Evolutionary conservation across 352 stramenopile genomes (phyloP).

Genomic region (Phytophthora cactorum): DNA sequence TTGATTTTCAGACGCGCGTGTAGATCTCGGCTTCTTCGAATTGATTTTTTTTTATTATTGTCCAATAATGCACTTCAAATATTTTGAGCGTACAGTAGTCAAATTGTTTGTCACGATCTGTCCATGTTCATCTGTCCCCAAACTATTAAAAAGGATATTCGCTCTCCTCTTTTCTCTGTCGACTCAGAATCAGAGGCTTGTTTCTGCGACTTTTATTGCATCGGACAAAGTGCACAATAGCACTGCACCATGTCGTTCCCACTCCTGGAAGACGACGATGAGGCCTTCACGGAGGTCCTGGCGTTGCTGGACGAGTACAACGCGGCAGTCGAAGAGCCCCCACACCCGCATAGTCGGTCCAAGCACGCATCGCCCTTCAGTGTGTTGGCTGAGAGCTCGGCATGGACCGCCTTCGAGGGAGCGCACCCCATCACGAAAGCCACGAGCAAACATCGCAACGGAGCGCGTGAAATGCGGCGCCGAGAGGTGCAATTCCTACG

Average conservation of each 20-base stretch:
- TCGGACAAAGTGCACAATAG: background rate
- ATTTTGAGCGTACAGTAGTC: too few species aligned
- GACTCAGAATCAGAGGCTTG: constrained; percentile 8
- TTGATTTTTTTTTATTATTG: too few species aligned
- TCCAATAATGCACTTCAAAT: too few species aligned
- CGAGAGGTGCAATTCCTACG: constrained; percentile 38
- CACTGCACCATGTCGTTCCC: constrained; percentile 28
- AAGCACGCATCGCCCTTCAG: constrained; percentile 4
- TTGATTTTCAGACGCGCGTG: too few species aligned
- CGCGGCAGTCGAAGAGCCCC: constrained; percentile 8
- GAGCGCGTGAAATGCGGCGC: constrained; percentile 41
- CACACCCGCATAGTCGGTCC: background rate
- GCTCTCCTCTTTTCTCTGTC: background rate
- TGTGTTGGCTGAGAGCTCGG: constrained; percentile 10
- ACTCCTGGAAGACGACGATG: constrained; percentile 36
- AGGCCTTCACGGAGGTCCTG: constrained; percentile 39
- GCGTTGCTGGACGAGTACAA: constrained; percentile 40
- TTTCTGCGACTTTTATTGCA: background rate
- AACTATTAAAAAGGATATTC: background rate
- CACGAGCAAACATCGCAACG: constrained; percentile 44
- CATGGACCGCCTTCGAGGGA: constrained; percentile 30
- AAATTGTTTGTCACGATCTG: background rate
- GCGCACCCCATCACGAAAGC: constrained; percentile 21
- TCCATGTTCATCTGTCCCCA: background rate
- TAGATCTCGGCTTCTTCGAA: too few species aligned